phyloP scores from a whole-genome alignment of 805 yeast species.

The Cyberlindnera veronae region DNA sequence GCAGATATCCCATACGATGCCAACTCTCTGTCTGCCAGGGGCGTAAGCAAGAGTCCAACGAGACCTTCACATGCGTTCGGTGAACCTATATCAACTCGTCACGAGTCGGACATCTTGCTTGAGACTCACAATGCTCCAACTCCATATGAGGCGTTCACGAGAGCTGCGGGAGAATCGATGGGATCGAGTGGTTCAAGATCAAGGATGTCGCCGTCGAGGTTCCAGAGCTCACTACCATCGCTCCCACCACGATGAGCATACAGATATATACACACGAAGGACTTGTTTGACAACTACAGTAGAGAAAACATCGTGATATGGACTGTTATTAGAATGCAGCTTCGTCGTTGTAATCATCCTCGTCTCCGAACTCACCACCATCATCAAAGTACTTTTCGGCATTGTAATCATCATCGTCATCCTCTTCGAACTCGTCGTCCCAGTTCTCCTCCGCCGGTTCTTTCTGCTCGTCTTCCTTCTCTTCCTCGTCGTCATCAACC shows the following conservation, averaged over 20 bases:
- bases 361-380: slow-evolving; percentile 48
- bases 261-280: background rate
- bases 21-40: slow-evolving; percentile 7
- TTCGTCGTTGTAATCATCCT: slow-evolving; percentile 52
- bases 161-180: slow-evolving; percentile 8
- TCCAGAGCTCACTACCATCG: slow-evolving; percentile 23
- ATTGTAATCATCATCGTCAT: slow-evolving; percentile 61
- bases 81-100: slow-evolving; percentile 1
- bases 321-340: slow-evolving; percentile 57
- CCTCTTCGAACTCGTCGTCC: slow-evolving; percentile 57
- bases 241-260: slow-evolving; percentile 11
- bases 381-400: slow-evolving; percentile 64
- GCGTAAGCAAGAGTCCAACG: slow-evolving; percentile 3
- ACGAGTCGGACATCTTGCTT: slow-evolving; percentile 29
- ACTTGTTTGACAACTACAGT: too few relatives aligned
- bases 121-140: slow-evolving; percentile 45
- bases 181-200: slow-evolving; percentile 13
- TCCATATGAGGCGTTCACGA: slow-evolving; percentile 35
- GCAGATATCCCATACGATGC: slow-evolving; percentile 26
- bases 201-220: slow-evolving; percentile 23
- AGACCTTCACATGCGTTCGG: slow-evolving; percentile 2
- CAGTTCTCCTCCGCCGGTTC: slow-evolving; percentile 41
- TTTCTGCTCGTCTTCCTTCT: slow-evolving; percentile 31
- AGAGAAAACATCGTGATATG: too few relatives aligned
- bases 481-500: slow-evolving; percentile 48